Evolutionary conservation across 73 alveolate species (phyloP), one percentile per base, ranked within the genome.

Genomic region (Paramecium tetraurelia): DNA sequence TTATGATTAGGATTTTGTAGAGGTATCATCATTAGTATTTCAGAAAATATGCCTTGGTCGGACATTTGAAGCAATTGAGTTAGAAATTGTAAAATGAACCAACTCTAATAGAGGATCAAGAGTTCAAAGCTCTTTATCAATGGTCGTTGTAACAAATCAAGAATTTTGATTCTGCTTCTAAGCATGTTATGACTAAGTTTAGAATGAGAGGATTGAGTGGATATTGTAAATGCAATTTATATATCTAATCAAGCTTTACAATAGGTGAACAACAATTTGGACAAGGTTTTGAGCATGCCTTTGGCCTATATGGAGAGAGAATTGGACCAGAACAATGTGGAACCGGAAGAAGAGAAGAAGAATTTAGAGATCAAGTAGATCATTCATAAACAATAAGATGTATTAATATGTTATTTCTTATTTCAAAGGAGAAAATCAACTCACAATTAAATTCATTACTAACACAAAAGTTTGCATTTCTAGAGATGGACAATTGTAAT

Each of bases 221-320:
- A 10, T 80, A 80, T 48, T 80, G 90, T 80, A 80, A 53, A 18
- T 40, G 10, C 3, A 43, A 1, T 5, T 41, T 5, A 1, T 44
- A 11, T 22, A 18, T 41, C 0, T 11, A 80, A 14, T 20, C 3
- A 31, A 80, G 90, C 46, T 14, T 35, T 41, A 10, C n/a, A 80
- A 31, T 48, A 80, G 38, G 75, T 80, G 21, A 48, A 46, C 16
- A 24, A 35, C 10, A 80, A 80, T 80, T 24, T 80, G 12, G 75
- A 80, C 20, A 41, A 41, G 7, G 70, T 80, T 3, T 63, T 80
- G 29, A 14, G 50, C 10, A 80, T 46, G 70, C 90, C 90, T 44
- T 22, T 44, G 10, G 75, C 76, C 4, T 80, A 80, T 22, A 80
- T 80, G 90, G 90, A 80, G 16, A 80, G 90, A 80, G 90, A 80